Percentiles rank a stretch among this genome's conserved stretches.
Evolutionary conservation across 352 stramenopile genomes (phyloP).

Genomic region (Pythium dissotocum): DNA sequence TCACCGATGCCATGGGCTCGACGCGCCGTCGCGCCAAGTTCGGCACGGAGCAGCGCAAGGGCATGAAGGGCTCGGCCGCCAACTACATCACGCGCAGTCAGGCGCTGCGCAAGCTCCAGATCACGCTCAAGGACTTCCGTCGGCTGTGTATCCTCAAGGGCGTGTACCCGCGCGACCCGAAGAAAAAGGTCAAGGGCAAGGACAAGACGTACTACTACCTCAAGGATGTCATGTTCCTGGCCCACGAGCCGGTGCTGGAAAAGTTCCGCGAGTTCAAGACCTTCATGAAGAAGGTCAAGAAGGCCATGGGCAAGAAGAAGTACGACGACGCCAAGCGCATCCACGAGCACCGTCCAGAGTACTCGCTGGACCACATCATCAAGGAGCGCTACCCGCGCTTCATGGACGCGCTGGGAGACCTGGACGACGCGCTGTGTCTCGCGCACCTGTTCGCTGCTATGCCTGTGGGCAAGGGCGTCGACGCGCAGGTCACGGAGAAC

Average conservation of each 20-base stretch:
- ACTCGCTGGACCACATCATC: conserved; percentile 98
- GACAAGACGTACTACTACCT: conserved; percentile 99
- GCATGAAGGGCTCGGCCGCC: conserved; percentile 76
- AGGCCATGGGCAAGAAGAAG: conserved; percentile 85
- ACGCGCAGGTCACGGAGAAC: conserved; percentile 84
- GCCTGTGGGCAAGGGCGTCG: conserved; percentile 89
- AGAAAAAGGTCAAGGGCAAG: conserved; percentile 93
- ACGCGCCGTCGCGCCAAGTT: conserved; percentile 82
- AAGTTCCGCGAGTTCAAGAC: conserved; percentile 98
- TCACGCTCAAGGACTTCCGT: conserved; percentile 98
- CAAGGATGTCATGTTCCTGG: conserved; percentile 98
- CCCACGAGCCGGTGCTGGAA: conserved; percentile 97
- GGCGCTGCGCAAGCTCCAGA: conserved; percentile 94
- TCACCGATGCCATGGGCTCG: conserved; percentile 81
- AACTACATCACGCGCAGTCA: conserved; percentile 96
- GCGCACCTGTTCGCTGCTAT: conserved; percentile 97
- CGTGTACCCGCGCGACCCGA: conserved; percentile 97
- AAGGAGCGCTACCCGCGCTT: conserved; percentile 99
- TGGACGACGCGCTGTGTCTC: conserved; percentile 98
- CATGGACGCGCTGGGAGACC: conserved; percentile 95
- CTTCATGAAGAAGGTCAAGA: conserved; percentile 98
- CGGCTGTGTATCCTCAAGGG: conserved; percentile 99
- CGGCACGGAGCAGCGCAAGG: conserved; percentile 85
- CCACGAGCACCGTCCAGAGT: conserved; percentile 89
- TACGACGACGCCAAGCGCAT: conserved; percentile 78